Evolutionary conservation across 78 protist species (phyloP), one percentile per base, ranked within the genome.

Genomic region (Dictyostelium purpureum): DNA sequence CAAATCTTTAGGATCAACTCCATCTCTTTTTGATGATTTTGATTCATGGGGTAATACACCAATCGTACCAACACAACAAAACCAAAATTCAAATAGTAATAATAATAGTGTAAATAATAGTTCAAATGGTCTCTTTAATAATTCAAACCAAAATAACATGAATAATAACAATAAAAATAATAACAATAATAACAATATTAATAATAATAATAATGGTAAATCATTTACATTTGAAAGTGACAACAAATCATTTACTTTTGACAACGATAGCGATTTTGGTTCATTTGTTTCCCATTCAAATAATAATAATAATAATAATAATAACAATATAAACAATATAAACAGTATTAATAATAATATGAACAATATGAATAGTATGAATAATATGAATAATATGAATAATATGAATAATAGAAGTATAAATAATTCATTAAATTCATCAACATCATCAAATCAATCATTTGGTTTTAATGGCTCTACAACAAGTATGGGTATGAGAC

Each of bases 361-460:
- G 31, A 70, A 45, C 37, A 66, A 31, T 37, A 66, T 19, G 7
- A 73, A 42, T 28, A 28, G 33, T 4, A 63, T n/a, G 6, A 70
- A 40, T 70, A 51, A 73, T 45, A 37, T 7, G 6, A 24, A 40
- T 43, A 18, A 18, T 4, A 40, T 56, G 59, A 28, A 33, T n/a
- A n/a, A n/a, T n/a, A n/a, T n/a, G n/a, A n/a, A n/a, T n/a, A n/a
- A n/a, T n/a, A n/a, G n/a, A n/a, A n/a, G n/a, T n/a, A n/a, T n/a
- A n/a, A n/a, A n/a, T n/a, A n/a, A n/a, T n/a, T 63, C 71, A 63
- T 63, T 63, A 63, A 63, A 63, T 63, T 63, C 69, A 28, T 59
- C 69, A 59, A 59, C 38, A 12, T 59, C 71, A 16, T 63, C 71
- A 63, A 12, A 21, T 12, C 61, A 54, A 18, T 52, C 66, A 5